phyloP scores from a whole-genome alignment of 306 rosid species.

The Senna tora region DNA sequence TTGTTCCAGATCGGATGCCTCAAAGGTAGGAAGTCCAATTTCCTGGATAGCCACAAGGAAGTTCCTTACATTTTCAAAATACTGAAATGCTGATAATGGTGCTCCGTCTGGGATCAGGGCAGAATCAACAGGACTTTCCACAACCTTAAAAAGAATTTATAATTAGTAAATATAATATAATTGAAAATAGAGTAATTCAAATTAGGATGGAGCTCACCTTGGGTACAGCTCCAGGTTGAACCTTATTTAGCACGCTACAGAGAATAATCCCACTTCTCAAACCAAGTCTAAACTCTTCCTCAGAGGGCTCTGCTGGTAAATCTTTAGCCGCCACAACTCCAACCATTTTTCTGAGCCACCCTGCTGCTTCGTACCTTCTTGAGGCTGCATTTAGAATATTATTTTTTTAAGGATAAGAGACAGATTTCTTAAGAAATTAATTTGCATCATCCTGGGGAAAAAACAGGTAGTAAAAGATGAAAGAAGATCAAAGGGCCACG shows the following conservation, averaged over 20 bases:
- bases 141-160: constrained; percentile 63
- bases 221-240: constrained; percentile 82
- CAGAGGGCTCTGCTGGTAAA: constrained; percentile 95
- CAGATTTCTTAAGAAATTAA: constrained; percentile 18
- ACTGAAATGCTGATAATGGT: constrained; percentile 86
- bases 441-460: constrained; percentile 2
- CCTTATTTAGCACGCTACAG: constrained; percentile 83
- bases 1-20: constrained; percentile 97
- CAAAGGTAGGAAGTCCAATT: constrained; percentile 86
- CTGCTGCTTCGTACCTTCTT: constrained; percentile 92
- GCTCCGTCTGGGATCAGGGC: constrained; percentile 84
- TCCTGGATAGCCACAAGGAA: constrained; percentile 80
- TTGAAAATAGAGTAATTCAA: not conserved
- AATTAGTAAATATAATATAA: not conserved
- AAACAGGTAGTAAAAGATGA: constrained; percentile 25
- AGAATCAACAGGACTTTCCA: constrained; percentile 89
- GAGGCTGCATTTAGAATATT: constrained; percentile 55
- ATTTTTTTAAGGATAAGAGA: constrained; percentile 4
- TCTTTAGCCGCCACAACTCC: constrained; percentile 98
- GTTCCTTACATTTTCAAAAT: constrained; percentile 94
- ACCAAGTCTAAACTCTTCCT: constrained; percentile 96
- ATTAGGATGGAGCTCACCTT: constrained; percentile 57
- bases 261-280: constrained; percentile 93
- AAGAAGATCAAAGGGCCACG: constrained; percentile 4
- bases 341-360: constrained; percentile 92